Evolutionary conservation across 495 filamentous ascomycete species (phyloP).

Genomic region (Penicillium bovifimosum): DNA sequence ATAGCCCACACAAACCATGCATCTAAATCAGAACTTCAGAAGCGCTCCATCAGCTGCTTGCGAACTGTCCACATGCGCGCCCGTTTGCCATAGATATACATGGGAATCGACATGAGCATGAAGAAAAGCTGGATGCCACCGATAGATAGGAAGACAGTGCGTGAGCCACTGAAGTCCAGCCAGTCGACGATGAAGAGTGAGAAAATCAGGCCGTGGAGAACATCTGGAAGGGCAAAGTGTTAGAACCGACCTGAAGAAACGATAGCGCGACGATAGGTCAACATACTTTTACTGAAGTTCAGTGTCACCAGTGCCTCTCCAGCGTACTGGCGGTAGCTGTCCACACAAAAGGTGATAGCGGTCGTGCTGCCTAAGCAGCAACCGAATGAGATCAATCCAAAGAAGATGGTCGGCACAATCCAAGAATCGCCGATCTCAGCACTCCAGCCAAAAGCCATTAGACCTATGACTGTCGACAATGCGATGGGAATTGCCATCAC

Average conservation of each 20-base stretch:
- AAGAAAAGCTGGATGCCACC: slow-evolving; percentile 82
- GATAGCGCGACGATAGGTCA: not conserved
- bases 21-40: slow-evolving; percentile 58
- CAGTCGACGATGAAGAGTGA: slow-evolving; percentile 87
- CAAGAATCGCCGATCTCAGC: slow-evolving; percentile 67
- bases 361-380: slow-evolving; percentile 92
- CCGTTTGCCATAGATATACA: slow-evolving; percentile 95
- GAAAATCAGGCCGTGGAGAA: slow-evolving; percentile 85
- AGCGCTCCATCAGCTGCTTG: slow-evolving; percentile 84
- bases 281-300: slow-evolving; percentile 83
- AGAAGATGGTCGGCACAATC: slow-evolving; percentile 92
- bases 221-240: slow-evolving; percentile 42
- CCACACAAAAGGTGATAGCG: slow-evolving; percentile 88
- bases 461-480: slow-evolving; percentile 71
- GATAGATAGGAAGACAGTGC: slow-evolving; percentile 72
- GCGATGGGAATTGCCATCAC: slow-evolving; percentile 85
- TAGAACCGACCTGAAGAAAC: not conserved
- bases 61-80: slow-evolving; percentile 95
- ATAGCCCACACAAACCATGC: not conserved
- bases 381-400: slow-evolving; percentile 88
- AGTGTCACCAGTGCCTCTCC: slow-evolving; percentile 92
- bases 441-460: slow-evolving; percentile 94
- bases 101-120: slow-evolving; percentile 72
- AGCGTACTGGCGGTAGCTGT: slow-evolving; percentile 90
- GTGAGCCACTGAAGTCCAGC: slow-evolving; percentile 69